phyloP scores from a whole-genome alignment of 129 eudicot species.

The Pseudognaphalium luteoalbum region DNA sequence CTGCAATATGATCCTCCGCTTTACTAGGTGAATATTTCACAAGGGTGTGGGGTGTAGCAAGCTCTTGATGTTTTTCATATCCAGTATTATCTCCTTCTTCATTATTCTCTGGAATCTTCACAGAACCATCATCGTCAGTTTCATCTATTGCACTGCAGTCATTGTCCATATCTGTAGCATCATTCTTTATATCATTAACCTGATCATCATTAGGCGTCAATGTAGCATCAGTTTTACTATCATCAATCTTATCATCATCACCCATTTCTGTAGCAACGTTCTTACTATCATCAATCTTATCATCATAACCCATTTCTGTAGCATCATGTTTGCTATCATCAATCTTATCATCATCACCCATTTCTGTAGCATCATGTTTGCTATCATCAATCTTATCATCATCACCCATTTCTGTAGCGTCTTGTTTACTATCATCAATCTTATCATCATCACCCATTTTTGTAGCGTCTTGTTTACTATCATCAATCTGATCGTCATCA shows the following conservation, averaged over 20 bases:
- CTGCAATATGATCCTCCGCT: conserved; percentile 38
- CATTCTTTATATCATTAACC: conserved; percentile 25
- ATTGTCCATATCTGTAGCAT: conserved; percentile 22
- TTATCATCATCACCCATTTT: too few species aligned
- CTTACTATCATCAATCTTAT: conserved; percentile 12
- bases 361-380: conserved; percentile 6
- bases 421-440: conserved; percentile 16
- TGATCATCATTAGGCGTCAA: conserved; percentile 7
- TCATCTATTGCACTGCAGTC: conserved; percentile 25
- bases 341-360: background rate
- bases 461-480: too few species aligned
- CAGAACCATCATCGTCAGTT: conserved; percentile 21
- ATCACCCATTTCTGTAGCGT: conserved; percentile 2
- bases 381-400: background rate
- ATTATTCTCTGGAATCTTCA: conserved; percentile 31
- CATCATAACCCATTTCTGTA: conserved; percentile 3
- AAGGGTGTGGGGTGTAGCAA: conserved; percentile 35
- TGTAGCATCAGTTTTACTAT: conserved; percentile 24
- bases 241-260: conserved; percentile 28
- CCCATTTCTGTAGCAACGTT: conserved; percentile 14
- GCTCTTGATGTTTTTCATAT: conserved; percentile 38
- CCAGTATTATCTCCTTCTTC: conserved; percentile 24
- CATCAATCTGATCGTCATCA: too few species aligned
- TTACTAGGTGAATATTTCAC: conserved; percentile 36
- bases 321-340: background rate